These are phyloP conservation scores for Phlyctochytrium bullatum DNA, from an alignment of 192 early-diverging fungal genomes.

Conservation along the genomic window DNA sequence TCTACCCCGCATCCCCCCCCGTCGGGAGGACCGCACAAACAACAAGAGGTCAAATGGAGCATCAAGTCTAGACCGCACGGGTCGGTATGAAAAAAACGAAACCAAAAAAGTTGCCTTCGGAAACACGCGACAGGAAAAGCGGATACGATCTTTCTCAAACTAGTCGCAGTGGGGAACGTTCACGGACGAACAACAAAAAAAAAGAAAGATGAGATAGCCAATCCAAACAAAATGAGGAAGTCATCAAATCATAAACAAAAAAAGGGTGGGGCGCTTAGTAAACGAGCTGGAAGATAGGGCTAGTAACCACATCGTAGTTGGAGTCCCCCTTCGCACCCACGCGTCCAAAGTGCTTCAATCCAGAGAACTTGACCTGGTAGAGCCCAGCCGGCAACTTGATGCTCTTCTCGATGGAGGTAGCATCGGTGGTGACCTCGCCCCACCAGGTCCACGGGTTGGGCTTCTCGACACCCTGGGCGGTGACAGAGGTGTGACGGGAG, in stretches of 20 bases:
- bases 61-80: too few relatives aligned
- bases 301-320: constrained; percentile 1
- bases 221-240: too few relatives aligned
- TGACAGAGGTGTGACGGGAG: not conserved
- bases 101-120: too few relatives aligned
- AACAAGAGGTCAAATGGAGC: too few relatives aligned
- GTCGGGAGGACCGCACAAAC: too few relatives aligned
- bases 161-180: too few relatives aligned
- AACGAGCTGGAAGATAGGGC: not conserved
- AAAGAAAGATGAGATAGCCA: too few relatives aligned
- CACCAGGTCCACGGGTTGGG: not conserved
- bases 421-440: not conserved
- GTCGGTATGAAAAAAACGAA: too few relatives aligned
- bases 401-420: not conserved
- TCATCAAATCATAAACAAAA: not conserved
- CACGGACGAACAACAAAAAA: too few relatives aligned
- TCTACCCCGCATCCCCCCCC: too few relatives aligned
- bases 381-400: not conserved
- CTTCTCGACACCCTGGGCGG: not conserved
- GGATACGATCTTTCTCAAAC: too few relatives aligned
- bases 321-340: constrained; percentile 2
- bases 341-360: not conserved
- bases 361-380: constrained; percentile 7
- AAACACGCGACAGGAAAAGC: too few relatives aligned
- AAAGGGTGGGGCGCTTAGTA: not conserved